These are phyloP conservation scores for Aeminium ludgeri DNA, from an alignment of 495 filamentous ascomycete genomes.

Conservation along the genomic window DNA sequence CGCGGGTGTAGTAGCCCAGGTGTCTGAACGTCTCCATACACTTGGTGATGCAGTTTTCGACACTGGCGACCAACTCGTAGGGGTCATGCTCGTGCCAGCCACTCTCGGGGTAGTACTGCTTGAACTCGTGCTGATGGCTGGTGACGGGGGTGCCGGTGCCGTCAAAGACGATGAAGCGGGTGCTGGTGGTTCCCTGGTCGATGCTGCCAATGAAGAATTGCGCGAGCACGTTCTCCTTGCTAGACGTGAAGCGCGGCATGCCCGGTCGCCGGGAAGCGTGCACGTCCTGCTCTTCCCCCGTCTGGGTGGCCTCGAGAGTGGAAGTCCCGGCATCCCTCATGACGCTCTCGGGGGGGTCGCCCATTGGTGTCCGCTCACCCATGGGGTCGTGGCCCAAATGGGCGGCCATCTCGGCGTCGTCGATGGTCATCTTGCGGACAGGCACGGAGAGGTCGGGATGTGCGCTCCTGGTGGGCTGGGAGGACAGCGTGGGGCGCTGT, in stretches of 20 bases:
- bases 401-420: too few species aligned
- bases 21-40: slow-evolving; percentile 14
- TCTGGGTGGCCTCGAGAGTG: neutral
- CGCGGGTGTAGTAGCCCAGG: slow-evolving; percentile 44
- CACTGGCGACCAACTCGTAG: slow-evolving; percentile 57
- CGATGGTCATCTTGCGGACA: too few species aligned
- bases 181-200: slow-evolving; percentile 86
- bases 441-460: too few species aligned
- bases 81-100: slow-evolving; percentile 96
- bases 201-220: slow-evolving; percentile 51
- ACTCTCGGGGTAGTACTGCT: slow-evolving; percentile 55
- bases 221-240: slow-evolving; percentile 9
- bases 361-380: too few species aligned
- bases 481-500: too few species aligned
- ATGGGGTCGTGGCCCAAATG: too few species aligned
- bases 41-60: slow-evolving; percentile 57
- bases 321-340: slow-evolving; percentile 1
- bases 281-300: neutral
- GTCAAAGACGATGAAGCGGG: slow-evolving; percentile 86
- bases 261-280: neutral
- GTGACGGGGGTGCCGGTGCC: slow-evolving; percentile 61
- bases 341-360: neutral
- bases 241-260: slow-evolving; percentile 3
- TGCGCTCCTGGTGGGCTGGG: too few species aligned
- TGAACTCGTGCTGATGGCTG: slow-evolving; percentile 82